A percentile compares a stretch with the other conserved stretches of the same genome.
These are phyloP conservation scores for Erigeron canadensis DNA, from an alignment of 129 eudicot genomes.

Conservation along the genomic window DNA sequence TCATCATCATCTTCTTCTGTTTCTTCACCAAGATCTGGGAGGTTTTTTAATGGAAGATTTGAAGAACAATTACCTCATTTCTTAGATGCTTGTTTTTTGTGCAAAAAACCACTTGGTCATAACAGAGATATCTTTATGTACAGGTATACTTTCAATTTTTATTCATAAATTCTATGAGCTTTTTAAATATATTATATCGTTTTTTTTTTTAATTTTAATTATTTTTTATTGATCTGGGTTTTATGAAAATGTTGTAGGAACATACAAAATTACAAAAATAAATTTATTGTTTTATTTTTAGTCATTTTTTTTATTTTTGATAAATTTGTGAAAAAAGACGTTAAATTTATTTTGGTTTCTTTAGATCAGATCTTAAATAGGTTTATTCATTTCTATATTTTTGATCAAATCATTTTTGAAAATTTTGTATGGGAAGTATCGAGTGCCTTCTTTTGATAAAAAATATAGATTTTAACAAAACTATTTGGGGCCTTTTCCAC, in stretches of 20 bases:
- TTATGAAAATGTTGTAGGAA: neutral
- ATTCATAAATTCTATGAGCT: neutral
- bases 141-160: slow-evolving; percentile 33
- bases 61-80: slow-evolving; percentile 48
- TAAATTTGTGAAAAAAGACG: neutral
- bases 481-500: too few relatives aligned
- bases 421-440: neutral
- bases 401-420: neutral
- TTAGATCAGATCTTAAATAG: neutral
- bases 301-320: neutral
- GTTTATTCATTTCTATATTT: neutral
- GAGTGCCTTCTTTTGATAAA: too few relatives aligned
- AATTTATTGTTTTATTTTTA: neutral
- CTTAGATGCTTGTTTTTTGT: slow-evolving; percentile 45
- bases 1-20: slow-evolving; percentile 9
- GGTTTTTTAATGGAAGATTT: slow-evolving; percentile 39
- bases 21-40: slow-evolving; percentile 48
- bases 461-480: too few relatives aligned
- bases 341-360: neutral
- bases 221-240: slow-evolving; percentile 3
- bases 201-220: too few relatives aligned
- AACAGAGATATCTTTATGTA: slow-evolving; percentile 63
- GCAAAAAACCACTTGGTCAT: slow-evolving; percentile 44
- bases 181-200: neutral
- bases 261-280: slow-evolving; percentile 3